Conservation (phyloP, 1,284 basidiomycete species). For the Leccinum subatratum region DNA sequence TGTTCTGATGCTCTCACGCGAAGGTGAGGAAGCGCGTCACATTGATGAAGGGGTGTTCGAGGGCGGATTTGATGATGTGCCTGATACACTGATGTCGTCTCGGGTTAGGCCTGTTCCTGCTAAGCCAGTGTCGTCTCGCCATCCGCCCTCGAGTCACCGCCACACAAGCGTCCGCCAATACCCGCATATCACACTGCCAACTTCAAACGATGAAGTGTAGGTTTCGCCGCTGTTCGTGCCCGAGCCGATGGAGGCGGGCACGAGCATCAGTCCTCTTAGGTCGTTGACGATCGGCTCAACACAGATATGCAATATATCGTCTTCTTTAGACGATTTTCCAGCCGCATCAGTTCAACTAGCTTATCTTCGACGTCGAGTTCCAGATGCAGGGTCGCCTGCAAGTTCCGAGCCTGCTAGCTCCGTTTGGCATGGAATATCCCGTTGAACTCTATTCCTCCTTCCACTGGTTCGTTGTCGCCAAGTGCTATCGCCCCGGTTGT, state of each 20-base stretch:
- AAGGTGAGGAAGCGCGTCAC: constrained; percentile 51
- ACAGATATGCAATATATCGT: constrained; percentile 12
- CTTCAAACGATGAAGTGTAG: constrained; percentile 41
- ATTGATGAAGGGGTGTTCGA: constrained; percentile 54
- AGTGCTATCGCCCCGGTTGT: constrained; percentile 3
- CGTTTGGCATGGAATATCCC: constrained; percentile 31
- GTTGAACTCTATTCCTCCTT: constrained; percentile 18
- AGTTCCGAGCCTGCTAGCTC: constrained; percentile 18
- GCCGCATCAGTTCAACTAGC: constrained; percentile 27
- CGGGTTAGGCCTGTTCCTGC: constrained; percentile 9
- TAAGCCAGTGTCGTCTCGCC: constrained; percentile 5
- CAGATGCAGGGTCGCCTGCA: constrained; percentile 9
- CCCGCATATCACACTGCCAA: constrained; percentile 27
- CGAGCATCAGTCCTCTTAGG: constrained; percentile 27
- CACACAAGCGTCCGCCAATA: constrained; percentile 11
- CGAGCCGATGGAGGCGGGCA: constrained; percentile 43
- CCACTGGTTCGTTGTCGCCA: constrained; percentile 18
- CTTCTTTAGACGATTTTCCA: constrained; percentile 32
- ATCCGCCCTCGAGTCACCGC: constrained; percentile 9
- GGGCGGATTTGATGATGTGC: constrained; percentile 50
- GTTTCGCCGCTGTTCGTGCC: constrained; percentile 32
- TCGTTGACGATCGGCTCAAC: constrained; percentile 10
- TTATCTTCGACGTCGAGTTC: constrained; percentile 27
- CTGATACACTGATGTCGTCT: constrained; percentile 12
- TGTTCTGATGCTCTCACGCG: constrained; percentile 78